A percentile compares a stretch with the other conserved stretches of the same genome.
Conservation (phyloP, 2,329 filamentous ascomycete genomes). For the Ophiobolus disseminans region DNA sequence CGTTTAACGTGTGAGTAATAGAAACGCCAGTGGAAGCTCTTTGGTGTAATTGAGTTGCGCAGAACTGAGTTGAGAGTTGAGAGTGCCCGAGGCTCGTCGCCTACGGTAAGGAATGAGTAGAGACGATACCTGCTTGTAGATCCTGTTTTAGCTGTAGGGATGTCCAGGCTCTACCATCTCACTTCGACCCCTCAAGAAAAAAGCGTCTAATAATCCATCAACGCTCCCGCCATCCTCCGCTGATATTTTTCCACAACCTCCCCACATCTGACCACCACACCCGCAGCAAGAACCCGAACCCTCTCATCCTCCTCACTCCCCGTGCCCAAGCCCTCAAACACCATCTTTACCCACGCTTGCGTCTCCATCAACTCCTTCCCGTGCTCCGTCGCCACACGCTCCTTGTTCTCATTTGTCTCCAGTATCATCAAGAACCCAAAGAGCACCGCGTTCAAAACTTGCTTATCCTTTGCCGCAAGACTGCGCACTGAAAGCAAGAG, state of each 20-base stretch:
- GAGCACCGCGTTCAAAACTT: constrained; percentile 75
- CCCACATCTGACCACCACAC: constrained; percentile 75
- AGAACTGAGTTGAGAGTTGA: too few species aligned
- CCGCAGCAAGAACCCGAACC: constrained; percentile 79
- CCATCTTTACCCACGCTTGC: constrained; percentile 79
- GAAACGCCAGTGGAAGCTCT: too few species aligned
- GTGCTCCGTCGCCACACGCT: constrained; percentile 74
- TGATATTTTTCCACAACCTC: constrained; percentile 86
- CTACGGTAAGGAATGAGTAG: too few species aligned
- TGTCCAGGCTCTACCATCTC: too few species aligned
- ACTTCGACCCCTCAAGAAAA: too few species aligned
- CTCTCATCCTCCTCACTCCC: constrained; percentile 73
- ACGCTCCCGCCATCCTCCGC: constrained; percentile 75
- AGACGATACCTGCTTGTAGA: too few species aligned
- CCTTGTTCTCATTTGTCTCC: constrained; percentile 79
- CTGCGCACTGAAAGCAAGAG: constrained; percentile 76
- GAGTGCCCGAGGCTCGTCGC: too few species aligned
- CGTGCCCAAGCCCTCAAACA: constrained; percentile 67
- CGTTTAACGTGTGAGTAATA: too few species aligned
- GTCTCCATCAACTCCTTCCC: constrained; percentile 83
- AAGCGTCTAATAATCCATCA: constrained; percentile 54
- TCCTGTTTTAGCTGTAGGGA: too few species aligned
- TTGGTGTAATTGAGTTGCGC: too few species aligned
- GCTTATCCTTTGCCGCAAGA: constrained; percentile 60
- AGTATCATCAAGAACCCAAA: constrained; percentile 81